These are phyloP conservation scores for Colletotrichum incanum DNA, from an alignment of 2,329 filamentous ascomycete genomes.

Conservation along the genomic window DNA sequence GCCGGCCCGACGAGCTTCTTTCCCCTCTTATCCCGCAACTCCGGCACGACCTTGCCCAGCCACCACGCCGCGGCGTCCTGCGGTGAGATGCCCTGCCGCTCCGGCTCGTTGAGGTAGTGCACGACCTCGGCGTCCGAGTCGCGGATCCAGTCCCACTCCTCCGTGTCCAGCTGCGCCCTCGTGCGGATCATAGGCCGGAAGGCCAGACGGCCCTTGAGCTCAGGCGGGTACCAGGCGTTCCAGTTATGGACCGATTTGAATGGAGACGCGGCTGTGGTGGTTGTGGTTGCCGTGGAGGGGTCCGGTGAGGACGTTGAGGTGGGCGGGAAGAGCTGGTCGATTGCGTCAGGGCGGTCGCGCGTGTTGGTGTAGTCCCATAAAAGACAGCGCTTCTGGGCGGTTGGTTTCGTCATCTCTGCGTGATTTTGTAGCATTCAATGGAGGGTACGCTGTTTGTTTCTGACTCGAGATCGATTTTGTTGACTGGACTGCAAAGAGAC, in stretches of 20 bases:
- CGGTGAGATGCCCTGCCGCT: slow-evolving; percentile 54
- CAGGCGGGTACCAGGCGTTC: slow-evolving; percentile 59
- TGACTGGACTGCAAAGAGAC: neutral
- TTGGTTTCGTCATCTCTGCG: neutral
- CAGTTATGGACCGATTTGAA: slow-evolving; percentile 58
- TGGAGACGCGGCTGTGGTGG: slow-evolving; percentile 39
- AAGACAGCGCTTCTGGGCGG: slow-evolving; percentile 54
- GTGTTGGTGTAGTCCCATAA: slow-evolving; percentile 63
- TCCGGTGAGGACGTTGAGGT: neutral
- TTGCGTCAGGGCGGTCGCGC: slow-evolving; percentile 51
- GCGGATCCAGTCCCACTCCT: slow-evolving; percentile 54
- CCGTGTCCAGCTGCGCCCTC: slow-evolving; percentile 53
- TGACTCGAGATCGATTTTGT: too few relatives aligned
- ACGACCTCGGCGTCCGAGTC: slow-evolving; percentile 52
- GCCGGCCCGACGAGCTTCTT: slow-evolving; percentile 57
- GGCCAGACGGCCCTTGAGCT: slow-evolving; percentile 52
- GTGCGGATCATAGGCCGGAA: slow-evolving; percentile 61
- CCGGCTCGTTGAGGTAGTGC: slow-evolving; percentile 64
- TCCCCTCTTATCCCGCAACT: slow-evolving; percentile 16
- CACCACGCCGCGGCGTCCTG: slow-evolving; percentile 57
- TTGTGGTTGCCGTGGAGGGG: neutral
- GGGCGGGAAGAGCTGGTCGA: slow-evolving; percentile 54
- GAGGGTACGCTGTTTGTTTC: too few relatives aligned
- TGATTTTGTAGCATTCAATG: neutral
- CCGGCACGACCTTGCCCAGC: slow-evolving; percentile 54